Percentiles rank a stretch among this genome's conserved stretches.
Conservation (phyloP, 1,284 basidiomycete genomes). For the Leccinum solheimii region DNA sequence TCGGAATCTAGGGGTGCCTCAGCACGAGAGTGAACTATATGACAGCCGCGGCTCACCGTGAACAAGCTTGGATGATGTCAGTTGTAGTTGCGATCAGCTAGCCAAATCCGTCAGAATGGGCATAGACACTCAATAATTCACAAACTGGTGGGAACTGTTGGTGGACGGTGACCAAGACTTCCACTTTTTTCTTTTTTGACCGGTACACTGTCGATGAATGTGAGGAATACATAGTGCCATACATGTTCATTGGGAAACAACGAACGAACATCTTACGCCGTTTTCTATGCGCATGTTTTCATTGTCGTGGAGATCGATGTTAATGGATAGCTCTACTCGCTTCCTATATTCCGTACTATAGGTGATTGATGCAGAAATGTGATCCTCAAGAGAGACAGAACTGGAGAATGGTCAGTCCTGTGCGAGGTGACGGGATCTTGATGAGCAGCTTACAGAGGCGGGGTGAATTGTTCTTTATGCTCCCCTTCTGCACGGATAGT, state of each 20-base stretch:
- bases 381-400: conserved; percentile 1
- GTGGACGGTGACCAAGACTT: conserved; percentile 10
- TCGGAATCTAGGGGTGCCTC: conserved; percentile 11
- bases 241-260: background rate
- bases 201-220: conserved; percentile 14
- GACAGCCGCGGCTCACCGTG: conserved; percentile 1
- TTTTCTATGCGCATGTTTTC: background rate
- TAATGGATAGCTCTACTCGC: background rate
- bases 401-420: conserved; percentile 1
- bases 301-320: background rate
- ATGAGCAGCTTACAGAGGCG: conserved; percentile 6
- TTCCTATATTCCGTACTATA: background rate
- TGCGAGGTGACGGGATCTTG: background rate
- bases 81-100: conserved; percentile 7
- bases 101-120: background rate
- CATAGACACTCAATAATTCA: too few species aligned
- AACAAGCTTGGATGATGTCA: conserved; percentile 9
- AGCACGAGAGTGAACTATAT: background rate
- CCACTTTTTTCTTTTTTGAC: conserved; percentile 8
- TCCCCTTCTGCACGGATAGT: background rate
- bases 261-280: conserved; percentile 10
- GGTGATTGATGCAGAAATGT: background rate
- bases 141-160: background rate
- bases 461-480: conserved; percentile 6
- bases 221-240: background rate